These are phyloP conservation scores for Oryza australiensis DNA, from an alignment of 176 grass and related monocot genomes.

Conservation along the genomic window DNA sequence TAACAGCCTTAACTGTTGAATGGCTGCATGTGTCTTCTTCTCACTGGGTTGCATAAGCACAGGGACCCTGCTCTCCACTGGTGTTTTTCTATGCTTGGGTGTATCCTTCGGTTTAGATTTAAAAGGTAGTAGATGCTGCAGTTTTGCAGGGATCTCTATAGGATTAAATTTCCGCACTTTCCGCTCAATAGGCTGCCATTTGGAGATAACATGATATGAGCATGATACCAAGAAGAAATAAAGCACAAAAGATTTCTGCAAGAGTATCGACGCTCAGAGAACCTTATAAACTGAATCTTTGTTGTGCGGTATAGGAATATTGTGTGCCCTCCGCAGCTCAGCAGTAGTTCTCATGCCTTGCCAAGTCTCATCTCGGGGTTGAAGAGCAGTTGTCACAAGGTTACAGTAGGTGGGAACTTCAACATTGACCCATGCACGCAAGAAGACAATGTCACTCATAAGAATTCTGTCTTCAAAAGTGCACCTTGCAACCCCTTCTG, in stretches of 20 bases:
- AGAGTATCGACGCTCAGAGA: background rate
- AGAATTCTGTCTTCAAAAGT: constrained; percentile 97
- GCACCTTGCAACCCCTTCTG: constrained; percentile 91
- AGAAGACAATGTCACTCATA: constrained; percentile 98
- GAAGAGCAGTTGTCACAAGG: constrained; percentile 72
- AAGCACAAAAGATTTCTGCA: background rate
- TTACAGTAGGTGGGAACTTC: constrained; percentile 77
- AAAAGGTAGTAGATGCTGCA: constrained; percentile 82
- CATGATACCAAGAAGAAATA: background rate
- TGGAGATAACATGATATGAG: constrained; percentile 18
- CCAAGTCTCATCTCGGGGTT: constrained; percentile 69
- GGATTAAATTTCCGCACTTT: constrained; percentile 84
- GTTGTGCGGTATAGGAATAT: constrained; percentile 69
- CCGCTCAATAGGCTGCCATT: constrained; percentile 71
- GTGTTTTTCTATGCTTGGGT: constrained; percentile 39
- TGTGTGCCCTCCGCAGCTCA: constrained; percentile 64
- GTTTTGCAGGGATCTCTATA: constrained; percentile 71
- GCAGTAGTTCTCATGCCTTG: constrained; percentile 88
- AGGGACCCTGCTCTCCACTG: constrained; percentile 49
- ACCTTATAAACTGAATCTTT: constrained; percentile 95
- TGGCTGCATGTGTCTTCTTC: constrained; percentile 48
- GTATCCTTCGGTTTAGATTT: constrained; percentile 74
- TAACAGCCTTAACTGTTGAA: constrained; percentile 64
- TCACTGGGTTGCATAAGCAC: constrained; percentile 70
- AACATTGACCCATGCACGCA: constrained; percentile 89